Conservation (phyloP, 805 yeast genomes). For the Wickerhamiella parazyma region DNA sequence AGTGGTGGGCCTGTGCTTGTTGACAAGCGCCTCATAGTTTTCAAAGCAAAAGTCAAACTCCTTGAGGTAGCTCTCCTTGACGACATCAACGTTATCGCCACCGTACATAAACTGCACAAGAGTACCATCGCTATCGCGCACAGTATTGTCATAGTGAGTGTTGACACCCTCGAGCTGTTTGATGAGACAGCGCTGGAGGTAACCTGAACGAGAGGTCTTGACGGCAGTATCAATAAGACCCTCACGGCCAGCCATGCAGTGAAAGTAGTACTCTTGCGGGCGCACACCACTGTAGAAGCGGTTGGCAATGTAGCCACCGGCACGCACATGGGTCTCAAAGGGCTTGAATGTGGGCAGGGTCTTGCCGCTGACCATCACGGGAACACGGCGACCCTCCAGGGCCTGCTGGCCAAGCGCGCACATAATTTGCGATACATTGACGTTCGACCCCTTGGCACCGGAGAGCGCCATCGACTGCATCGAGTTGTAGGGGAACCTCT, state of each 20-base stretch:
- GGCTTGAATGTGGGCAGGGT: conserved; percentile 94
- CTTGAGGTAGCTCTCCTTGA: conserved; percentile 85
- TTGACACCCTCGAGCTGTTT: conserved; percentile 97
- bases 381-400: conserved; percentile 97
- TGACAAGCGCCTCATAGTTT: conserved; percentile 73
- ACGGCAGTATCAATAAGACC: conserved; percentile 99
- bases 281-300: conserved; percentile 95
- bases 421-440: conserved; percentile 98
- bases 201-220: conserved; percentile 95
- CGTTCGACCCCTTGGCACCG: conserved; percentile 98
- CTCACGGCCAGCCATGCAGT: conserved; percentile 99
- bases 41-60: conserved; percentile 88
- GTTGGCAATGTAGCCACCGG: conserved; percentile 96
- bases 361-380: conserved; percentile 97
- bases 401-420: conserved; percentile 98
- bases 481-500: conserved; percentile 85
- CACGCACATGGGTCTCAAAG: conserved; percentile 91
- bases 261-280: conserved; percentile 99
- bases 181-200: conserved; percentile 94
- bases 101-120: conserved; percentile 92
- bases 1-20: conserved; percentile 75
- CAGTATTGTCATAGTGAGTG: conserved; percentile 84
- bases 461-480: conserved; percentile 99
- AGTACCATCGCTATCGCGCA: conserved; percentile 90
- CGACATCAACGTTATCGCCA: conserved; percentile 91